Base-by-base conservation (phyloP, 1,284 basidiomycete species). In the Boletus calvinii region DNA sequence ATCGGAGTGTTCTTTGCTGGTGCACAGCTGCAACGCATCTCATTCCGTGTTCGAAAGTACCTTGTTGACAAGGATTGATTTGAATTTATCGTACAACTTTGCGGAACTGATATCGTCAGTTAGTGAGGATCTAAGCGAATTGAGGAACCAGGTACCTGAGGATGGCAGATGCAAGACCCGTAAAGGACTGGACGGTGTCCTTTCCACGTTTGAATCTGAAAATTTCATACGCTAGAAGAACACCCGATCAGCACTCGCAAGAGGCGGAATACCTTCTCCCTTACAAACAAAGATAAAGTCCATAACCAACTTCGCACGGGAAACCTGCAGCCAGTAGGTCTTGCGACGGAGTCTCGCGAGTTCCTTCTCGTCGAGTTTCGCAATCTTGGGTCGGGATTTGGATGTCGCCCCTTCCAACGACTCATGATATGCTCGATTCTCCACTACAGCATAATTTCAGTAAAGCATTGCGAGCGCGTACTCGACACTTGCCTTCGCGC, bases 231-330 rank as follows among this genome's bases (percentile, higher is more conserved):
- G 79, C 81, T 83, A 56, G 15, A 10, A 32, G 50, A 71, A 75
- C 59, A 42, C 37, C 46, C 34, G 30, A 50, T 61, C 50, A 56
- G 49, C 42, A 39, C 31, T 24, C 41, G 12, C 13, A 35, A 38
- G 22, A 38, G 32, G 18, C 24, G 38, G 30, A n/a, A 41, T 26
- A 11, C 3, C 48, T 26, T 39, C 34, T 3, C 13, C 81, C 89
- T 74, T 64, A 92, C 89, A 90, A 65, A 90, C 89, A 69, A 91
- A 92, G 58, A 90, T 78, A 53, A 92, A 71, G 68, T 92, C 89
- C 85, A 91, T 89, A 30, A 80, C 60, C 53, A 92, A 73, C 73
- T 92, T 92, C 50, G 76, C 72, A 49, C 85, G 73, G 26, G 84
- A 78, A 39, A 88, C 69, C 57, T 81, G 80, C 47, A 92, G 72